These are phyloP conservation scores for Hypomyces perniciosus DNA, from an alignment of 2,329 filamentous ascomycete genomes.

Conservation along the genomic window DNA sequence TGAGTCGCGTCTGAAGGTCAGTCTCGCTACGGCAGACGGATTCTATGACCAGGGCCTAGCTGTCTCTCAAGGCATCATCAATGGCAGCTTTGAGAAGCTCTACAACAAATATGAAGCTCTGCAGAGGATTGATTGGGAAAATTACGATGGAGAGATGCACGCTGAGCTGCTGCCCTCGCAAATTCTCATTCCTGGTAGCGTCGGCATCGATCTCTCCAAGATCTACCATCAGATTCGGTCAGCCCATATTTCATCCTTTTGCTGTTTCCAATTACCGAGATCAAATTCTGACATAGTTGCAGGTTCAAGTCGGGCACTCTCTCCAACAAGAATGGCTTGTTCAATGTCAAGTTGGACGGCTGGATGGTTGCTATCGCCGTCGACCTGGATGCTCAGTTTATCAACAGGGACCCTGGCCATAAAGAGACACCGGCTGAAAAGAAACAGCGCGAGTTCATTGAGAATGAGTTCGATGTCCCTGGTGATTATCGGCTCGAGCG, in stretches of 20 bases:
- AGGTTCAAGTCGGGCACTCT: background rate
- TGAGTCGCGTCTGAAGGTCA: background rate
- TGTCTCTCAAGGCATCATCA: background rate
- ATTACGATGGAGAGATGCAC: background rate
- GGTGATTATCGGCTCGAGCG: background rate
- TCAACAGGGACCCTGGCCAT: background rate
- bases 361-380: background rate
- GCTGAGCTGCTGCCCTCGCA: background rate
- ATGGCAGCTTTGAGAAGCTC: background rate
- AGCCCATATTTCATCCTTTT: background rate
- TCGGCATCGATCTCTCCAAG: background rate
- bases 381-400: background rate
- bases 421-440: background rate
- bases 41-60: background rate
- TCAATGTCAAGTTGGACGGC: background rate
- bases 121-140: background rate
- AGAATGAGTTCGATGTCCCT: background rate
- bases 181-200: background rate
- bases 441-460: slow-evolving; percentile 1
- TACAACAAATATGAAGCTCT: background rate
- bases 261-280: too few relatives aligned
- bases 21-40: background rate
- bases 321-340: background rate
- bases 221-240: background rate
- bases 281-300: background rate